Base-by-base conservation (phyloP, 2,329 filamentous ascomycete species). In the Penicillium brasilianum region DNA sequence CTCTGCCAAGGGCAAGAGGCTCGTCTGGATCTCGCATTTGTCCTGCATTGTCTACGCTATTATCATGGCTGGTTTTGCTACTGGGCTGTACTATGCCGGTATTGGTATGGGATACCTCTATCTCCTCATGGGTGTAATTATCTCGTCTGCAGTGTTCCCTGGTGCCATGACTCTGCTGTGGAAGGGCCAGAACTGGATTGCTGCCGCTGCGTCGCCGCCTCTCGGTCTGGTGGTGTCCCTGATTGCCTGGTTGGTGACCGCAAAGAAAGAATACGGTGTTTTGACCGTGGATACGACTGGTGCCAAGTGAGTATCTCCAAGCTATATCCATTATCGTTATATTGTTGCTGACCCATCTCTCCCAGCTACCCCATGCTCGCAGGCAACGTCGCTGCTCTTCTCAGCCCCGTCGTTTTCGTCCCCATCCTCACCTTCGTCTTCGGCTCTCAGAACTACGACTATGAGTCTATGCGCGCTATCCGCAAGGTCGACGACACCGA, bases 71-170 rank as follows among this genome's bases (percentile, higher is more conserved):
- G 85, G 82, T 1, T 92, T 96, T 76, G 88, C 88, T 0, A 91
- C 91, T 0, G 92, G 90, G 0, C 84, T 95, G 0, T 87, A 81
- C 74, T 90, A 90, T 64, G 88, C 86, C 1, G 88, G 90, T 20
- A 90, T 97, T 62, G 89, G 87, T 11, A 95, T 97, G 91, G 93
- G 92, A 11, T 96, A 93, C 71, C 82, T 96, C 3, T 96, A 96
- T 72, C 81, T 96, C 1, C 86, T 96, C 72, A 97, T 97, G 93
- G 93, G 93, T 8, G 90, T 93, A 54, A 91, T 97, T 70, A 95
- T 97, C 72, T 92, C 89, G 0, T 87, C 90, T 0, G 93, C 92
- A 3, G 92, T 96, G 3, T 84, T 97, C 13, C 93, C 93, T 0
- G 91, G 92, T 0, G 89, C 91, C 0, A 80, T 96, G 64, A 91